phyloP scores from a whole-genome alignment of 2,329 filamentous ascomycete genomes.

The Scedosporium apiospermum region DNA sequence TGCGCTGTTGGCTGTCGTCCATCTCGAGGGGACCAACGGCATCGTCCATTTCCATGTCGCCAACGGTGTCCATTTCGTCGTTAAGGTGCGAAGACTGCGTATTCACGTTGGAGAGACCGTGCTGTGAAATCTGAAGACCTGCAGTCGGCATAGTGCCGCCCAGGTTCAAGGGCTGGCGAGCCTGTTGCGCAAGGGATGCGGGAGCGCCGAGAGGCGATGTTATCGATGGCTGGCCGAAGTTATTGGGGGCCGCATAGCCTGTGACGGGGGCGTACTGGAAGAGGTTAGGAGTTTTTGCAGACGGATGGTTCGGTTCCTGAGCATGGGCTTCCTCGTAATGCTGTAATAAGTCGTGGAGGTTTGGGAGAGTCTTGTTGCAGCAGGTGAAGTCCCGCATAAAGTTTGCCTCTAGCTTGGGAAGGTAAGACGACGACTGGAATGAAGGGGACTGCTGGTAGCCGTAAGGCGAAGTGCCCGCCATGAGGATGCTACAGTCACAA shows the following conservation, averaged over 20 bases:
- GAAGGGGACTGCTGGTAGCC: slow-evolving; percentile 76
- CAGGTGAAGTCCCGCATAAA: slow-evolving; percentile 98
- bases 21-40: slow-evolving; percentile 57
- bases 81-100: slow-evolving; percentile 15
- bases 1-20: slow-evolving; percentile 47
- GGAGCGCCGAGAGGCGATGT: not conserved
- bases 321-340: slow-evolving; percentile 96
- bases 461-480: slow-evolving; percentile 94
- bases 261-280: slow-evolving; percentile 26
- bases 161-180: slow-evolving; percentile 9
- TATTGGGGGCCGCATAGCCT: not conserved
- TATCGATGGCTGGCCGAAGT: slow-evolving; percentile 1
- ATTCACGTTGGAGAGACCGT: slow-evolving; percentile 26
- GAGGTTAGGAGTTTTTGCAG: slow-evolving; percentile 28
- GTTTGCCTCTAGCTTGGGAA: slow-evolving; percentile 91
- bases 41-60: slow-evolving; percentile 97
- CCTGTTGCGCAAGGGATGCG: slow-evolving; percentile 9
- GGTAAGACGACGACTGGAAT: slow-evolving; percentile 91
- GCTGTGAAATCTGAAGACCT: slow-evolving; percentile 17
- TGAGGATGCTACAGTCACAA: slow-evolving; percentile 61
- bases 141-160: slow-evolving; percentile 4
- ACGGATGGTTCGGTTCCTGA: slow-evolving; percentile 41
- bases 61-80: slow-evolving; percentile 73
- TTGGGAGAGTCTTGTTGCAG: slow-evolving; percentile 81
- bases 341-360: slow-evolving; percentile 87